phyloP scores from a whole-genome alignment of 257 asterid species.

The Solanum sejunctum region DNA sequence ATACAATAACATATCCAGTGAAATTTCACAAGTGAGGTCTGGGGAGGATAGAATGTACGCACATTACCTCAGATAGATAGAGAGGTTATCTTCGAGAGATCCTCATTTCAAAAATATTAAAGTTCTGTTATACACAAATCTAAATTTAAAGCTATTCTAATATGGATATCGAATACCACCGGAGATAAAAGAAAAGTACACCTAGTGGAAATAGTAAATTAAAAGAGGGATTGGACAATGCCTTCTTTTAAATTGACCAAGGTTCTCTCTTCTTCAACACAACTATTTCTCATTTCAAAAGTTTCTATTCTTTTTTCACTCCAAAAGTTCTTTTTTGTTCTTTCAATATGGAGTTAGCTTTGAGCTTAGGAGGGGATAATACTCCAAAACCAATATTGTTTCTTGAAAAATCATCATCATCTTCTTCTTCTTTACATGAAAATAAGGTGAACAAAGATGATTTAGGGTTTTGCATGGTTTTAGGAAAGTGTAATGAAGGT shows the following conservation, averaged over 20 bases:
- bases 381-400: conserved; percentile 41
- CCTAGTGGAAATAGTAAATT: not conserved
- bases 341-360: conserved; percentile 60
- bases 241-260: not conserved
- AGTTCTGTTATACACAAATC: fast-evolving
- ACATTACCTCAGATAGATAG: too few species aligned
- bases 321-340: not conserved
- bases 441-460: conserved; percentile 16
- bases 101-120: fast-evolving
- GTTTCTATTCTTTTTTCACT: not conserved
- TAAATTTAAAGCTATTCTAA: not conserved
- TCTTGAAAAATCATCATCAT: conserved; percentile 18
- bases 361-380: conserved; percentile 62
- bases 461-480: conserved; percentile 77
- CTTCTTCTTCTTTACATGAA: not conserved
- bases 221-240: not conserved
- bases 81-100: too few species aligned
- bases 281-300: not conserved
- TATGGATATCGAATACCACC: not conserved
- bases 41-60: too few species aligned
- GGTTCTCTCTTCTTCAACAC: not conserved
- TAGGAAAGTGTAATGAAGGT: conserved; percentile 2
- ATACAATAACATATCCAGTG: too few species aligned
- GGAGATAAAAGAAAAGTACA: not conserved
- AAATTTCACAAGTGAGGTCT: too few species aligned